Conservation (phyloP, 177 flowering plant species). For the Vitis hybrid region DNA sequence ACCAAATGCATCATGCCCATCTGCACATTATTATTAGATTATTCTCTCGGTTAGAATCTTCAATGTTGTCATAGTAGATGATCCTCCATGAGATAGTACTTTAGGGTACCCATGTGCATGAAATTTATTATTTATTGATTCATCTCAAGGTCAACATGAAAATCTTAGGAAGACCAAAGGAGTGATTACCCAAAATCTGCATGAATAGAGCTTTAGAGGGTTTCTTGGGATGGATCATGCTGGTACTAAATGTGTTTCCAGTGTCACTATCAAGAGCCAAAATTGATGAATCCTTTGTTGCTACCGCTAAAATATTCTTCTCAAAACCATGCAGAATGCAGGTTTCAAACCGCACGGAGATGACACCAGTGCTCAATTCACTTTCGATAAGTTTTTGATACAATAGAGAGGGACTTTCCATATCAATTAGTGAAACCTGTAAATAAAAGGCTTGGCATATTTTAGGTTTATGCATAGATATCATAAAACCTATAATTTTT, state of each 20-base stretch:
- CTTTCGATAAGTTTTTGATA: conserved; percentile 59
- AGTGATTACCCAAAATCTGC: conserved; percentile 61
- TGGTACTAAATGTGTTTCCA: conserved; percentile 55
- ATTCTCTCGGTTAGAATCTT: conserved; percentile 3
- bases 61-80: neutral
- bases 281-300: conserved; percentile 78
- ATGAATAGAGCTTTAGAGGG: conserved; percentile 69
- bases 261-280: conserved; percentile 68
- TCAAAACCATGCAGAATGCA: conserved; percentile 76
- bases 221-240: conserved; percentile 61
- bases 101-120: neutral
- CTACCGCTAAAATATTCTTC: conserved; percentile 68
- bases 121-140: neutral
- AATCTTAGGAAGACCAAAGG: conserved; percentile 6
- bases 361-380: conserved; percentile 58
- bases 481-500: neutral
- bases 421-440: conserved; percentile 71
- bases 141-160: neutral
- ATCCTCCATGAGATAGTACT: neutral
- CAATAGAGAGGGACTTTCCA: conserved; percentile 51
- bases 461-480: neutral
- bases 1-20: conserved; percentile 30
- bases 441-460: conserved; percentile 4
- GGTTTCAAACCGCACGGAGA: conserved; percentile 61
- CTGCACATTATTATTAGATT: conserved; percentile 19